Evolutionary conservation across 169 alveolate genomes (phyloP), one percentile per base, ranked within the genome.

Genomic region (Theileria parva): DNA sequence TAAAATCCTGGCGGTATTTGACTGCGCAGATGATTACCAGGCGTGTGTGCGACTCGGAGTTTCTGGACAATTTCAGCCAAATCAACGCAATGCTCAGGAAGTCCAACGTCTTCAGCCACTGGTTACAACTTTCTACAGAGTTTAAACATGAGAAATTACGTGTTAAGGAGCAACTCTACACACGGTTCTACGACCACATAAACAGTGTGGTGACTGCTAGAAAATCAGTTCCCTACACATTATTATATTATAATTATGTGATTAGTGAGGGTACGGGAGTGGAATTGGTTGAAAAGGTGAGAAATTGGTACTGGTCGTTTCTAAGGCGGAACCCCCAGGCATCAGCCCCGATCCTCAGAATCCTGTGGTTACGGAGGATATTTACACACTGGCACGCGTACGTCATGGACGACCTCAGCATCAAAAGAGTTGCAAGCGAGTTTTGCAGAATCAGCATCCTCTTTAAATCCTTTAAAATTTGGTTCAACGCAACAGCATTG

Each of bases 391-490:
- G 72, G 72, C 4, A 32, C 6, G 13, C 5, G 8, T 37, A 17
- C 59, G 13, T 8, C 4, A 15, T 5, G 8, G 6, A 34, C 8
- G 5, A 30, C 11, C 2, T 34, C 4, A 12, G 13, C 5, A 37
- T 64, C 4, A 64, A 37, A 21, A 6, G 4, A 34, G 59, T 23
- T 3, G 67, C 72, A n/a, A 15, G 5, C 4, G 72, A 64, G 59
- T 64, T 64, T 21, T 6, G 11, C 59, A 64, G 72, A 21, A 30
- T 64, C 67, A 64, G 13, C 59, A n/a, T 64, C 4, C 59, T 64
- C 4, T 15, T 6, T 15, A 64, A 64, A 21, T 64, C 72, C 4
- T 64, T 30, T 21, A 64, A 37, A 34, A 15, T 37, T n/a, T 64
- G 72, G 72, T 32, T 5, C 12, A 64, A 15, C 6, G 4, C 59